Base-by-base conservation (phyloP, 169 alveolate genomes). In the Fabrea salina region DNA sequence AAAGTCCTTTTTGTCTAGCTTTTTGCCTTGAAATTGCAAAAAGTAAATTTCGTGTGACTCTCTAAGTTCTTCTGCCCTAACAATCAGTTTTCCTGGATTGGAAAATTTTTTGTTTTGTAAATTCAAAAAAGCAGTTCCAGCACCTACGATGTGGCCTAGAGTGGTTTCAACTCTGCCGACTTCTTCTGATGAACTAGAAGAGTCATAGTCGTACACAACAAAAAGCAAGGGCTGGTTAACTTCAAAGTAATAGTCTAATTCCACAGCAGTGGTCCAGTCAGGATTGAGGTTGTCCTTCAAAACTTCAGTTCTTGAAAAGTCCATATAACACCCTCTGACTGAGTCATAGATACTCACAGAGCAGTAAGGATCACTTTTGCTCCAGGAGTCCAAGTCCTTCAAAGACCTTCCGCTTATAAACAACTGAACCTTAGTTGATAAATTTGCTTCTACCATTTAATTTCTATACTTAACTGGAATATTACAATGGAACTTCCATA, bases 251-350 rank as follows among this genome's bases (percentile, higher is more conserved):
- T 82, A 89, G 40, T 80, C 83, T 2, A 89, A 40, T 11, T 56
- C 44, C 22, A 84, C 64, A 19, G 85, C 25, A 33, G 47, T 82
- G 27, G 67, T 7, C 51, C 83, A 89, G 44, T 81, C 82, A 2
- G 95, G 95, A 56, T 84, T 83, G n/a, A 86, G 66, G 67, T 81
- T 82, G 59, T 86, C 85, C 56, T 87, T 66, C 8, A 80, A 75
- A n/a, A 57, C 68, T 74, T 86, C 92, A 19, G 95, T 89, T 57
- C 81, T 67, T 11, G 70, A 87, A 19, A 71, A 3, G 13, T 50
- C 41, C 6, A 2, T 40, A 19, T 41, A n/a, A 37, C 22, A 19
- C 1, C 27, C 37, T 8, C 50, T 16, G 19, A 0, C 19, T n/a
- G 30, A 11, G 7, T n/a, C n/a, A 1, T 40, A 32, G 27, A 67